Percentiles rank a stretch among this genome's conserved stretches.
These are phyloP conservation scores for Lodderomyces oxycetoniae DNA, from an alignment of 1,139 yeast species.

Conservation along the genomic window DNA sequence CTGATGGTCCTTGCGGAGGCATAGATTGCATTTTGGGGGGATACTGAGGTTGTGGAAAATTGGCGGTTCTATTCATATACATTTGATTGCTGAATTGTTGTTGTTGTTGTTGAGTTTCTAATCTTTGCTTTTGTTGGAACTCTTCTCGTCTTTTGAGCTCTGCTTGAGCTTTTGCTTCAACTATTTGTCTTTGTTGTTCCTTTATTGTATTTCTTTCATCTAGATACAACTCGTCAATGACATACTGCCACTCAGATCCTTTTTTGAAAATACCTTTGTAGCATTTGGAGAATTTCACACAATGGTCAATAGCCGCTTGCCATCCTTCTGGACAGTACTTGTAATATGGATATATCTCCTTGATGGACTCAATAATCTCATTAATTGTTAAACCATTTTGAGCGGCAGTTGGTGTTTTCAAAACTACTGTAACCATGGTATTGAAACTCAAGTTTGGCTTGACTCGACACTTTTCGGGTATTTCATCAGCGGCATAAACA, in stretches of 20 bases:
- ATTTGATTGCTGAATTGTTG: conserved; percentile 24
- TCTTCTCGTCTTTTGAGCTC: conserved; percentile 53
- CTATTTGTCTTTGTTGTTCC: conserved; percentile 62
- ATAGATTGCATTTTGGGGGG: conserved; percentile 1
- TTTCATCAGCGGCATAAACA: conserved; percentile 65
- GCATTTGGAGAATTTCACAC: conserved; percentile 76
- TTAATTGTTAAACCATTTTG: conserved; percentile 65
- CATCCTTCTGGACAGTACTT: conserved; percentile 95
- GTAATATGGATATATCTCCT: conserved; percentile 85
- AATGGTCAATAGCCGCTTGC: conserved; percentile 93
- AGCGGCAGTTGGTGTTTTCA: conserved; percentile 58
- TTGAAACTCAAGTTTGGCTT: conserved; percentile 83
- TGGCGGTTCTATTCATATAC: conserved; percentile 3
- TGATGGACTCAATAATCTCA: conserved; percentile 82
- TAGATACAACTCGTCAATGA: conserved; percentile 77
- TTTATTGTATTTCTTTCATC: conserved; percentile 75
- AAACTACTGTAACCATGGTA: conserved; percentile 70
- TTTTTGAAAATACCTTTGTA: conserved; percentile 71
- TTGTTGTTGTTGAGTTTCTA: conserved; percentile 25
- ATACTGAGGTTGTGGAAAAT: background rate
- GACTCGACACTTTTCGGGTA: conserved; percentile 77
- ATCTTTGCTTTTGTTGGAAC: conserved; percentile 37
- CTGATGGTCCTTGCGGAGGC: background rate
- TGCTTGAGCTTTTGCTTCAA: conserved; percentile 54
- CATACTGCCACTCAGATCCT: conserved; percentile 79